These are phyloP conservation scores for Irpex sp. DNA, from an alignment of 1,284 basidiomycete species.

Conservation along the genomic window DNA sequence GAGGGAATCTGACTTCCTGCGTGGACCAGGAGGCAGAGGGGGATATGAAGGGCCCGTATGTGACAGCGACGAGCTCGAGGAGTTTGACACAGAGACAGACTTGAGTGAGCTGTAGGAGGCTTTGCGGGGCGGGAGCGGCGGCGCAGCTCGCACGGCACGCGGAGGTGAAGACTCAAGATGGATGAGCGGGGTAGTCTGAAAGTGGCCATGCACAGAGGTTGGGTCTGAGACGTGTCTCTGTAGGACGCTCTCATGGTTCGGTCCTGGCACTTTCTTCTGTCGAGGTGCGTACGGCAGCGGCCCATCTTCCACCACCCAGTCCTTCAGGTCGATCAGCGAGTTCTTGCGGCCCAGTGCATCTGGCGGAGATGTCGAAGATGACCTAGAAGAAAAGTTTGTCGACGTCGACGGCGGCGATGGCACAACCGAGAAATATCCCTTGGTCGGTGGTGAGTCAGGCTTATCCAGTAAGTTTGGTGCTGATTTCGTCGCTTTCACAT, in stretches of 20 bases:
- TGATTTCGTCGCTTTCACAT: slow-evolving; percentile 14
- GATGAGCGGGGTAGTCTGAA: slow-evolving; percentile 44
- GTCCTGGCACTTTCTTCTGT: slow-evolving; percentile 18
- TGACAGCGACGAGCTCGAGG: slow-evolving; percentile 21
- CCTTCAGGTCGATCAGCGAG: slow-evolving; percentile 68
- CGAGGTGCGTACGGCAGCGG: slow-evolving; percentile 27
- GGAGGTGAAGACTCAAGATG: slow-evolving; percentile 42
- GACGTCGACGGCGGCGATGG: slow-evolving; percentile 23
- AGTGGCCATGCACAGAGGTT: slow-evolving; percentile 6
- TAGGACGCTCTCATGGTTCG: slow-evolving; percentile 6
- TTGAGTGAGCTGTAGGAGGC: slow-evolving; percentile 49
- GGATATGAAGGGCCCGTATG: slow-evolving; percentile 15
- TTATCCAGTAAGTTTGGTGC: slow-evolving; percentile 37
- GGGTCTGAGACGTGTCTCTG: slow-evolving; percentile 22
- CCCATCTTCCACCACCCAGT: slow-evolving; percentile 72
- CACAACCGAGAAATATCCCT: slow-evolving; percentile 25
- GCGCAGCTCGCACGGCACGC: slow-evolving; percentile 31
- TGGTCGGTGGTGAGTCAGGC: slow-evolving; percentile 39
- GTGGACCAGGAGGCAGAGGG: slow-evolving; percentile 23
- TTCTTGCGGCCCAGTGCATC: slow-evolving; percentile 47
- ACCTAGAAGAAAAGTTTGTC: slow-evolving; percentile 20
- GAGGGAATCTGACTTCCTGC: slow-evolving; percentile 40
- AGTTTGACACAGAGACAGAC: slow-evolving; percentile 36
- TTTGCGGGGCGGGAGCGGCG: slow-evolving; percentile 66
- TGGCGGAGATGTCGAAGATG: slow-evolving; percentile 52